Base-by-base conservation (phyloP, 2,329 filamentous ascomycete species). In the Dothideomycetes sp. region DNA sequence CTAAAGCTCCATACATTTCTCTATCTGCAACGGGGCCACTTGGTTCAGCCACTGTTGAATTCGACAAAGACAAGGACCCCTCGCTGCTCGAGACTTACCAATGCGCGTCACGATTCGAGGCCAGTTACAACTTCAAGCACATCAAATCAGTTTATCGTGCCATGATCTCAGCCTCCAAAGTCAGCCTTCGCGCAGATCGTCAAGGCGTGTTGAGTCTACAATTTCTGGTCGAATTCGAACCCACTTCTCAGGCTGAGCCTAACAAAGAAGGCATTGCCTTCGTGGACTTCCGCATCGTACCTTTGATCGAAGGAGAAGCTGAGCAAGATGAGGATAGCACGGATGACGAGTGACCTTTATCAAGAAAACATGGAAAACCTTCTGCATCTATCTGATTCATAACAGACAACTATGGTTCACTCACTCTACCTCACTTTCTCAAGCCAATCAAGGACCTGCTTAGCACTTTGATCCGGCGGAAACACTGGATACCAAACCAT, bases 201-300 rank as follows among this genome's bases (percentile, higher is more conserved):
- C 85, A 94, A 57, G 89, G 91, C 0, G 89, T 98, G 20, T 62
- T 98, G 49, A 95, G 85, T 61, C 65, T 96, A 58, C 91, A 98
- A 57, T 95, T 96, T 54, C 91, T 98, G 82, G 81, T 98, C 12
- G 86, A 95, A 57, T 71, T 88, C 29, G 85, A 91, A 47, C 49
- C 50, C 2, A 48, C 45, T 15, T 19, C 25, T 20, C 40, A 37
- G 20, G 30, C 31, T n/a, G 49, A 49, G 16, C 48, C 44, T 8
- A 50, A 47, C 10, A 36, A 30, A 29, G 49, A 54, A 13, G 62
- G 62, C 18, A 68, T 78, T 27, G 84, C 78, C 51, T 93, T 89
- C 62, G 70, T 91, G 17, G 84, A 91, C 59, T 93, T 89, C 59
- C 71, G 82, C 15, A 85, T 91, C 56, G 80, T 93, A 43, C 84